These are phyloP conservation scores for Didymellaceae sp. DNA, from an alignment of 2,329 filamentous ascomycete genomes.

Conservation along the genomic window DNA sequence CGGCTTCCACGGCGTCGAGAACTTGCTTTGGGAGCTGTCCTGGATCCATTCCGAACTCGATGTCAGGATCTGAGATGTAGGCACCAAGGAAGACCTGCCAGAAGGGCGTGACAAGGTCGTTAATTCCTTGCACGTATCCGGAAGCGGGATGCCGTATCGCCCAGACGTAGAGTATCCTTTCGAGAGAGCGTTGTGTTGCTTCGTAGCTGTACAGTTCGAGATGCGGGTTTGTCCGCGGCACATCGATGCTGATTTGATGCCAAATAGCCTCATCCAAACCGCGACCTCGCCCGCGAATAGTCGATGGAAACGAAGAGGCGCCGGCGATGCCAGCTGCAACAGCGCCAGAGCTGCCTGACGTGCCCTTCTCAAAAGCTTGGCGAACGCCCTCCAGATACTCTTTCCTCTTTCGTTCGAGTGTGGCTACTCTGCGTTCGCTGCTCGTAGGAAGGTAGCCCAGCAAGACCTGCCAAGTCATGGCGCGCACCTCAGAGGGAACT, in stretches of 20 bases:
- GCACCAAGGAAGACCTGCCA: conserved; percentile 96
- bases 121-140: conserved; percentile 98
- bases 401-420: conserved; percentile 90
- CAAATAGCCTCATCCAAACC: conserved; percentile 96
- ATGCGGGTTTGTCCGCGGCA: conserved; percentile 94
- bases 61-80: conserved; percentile 92
- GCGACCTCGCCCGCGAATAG: conserved; percentile 67
- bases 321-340: conserved; percentile 53
- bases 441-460: conserved; percentile 97
- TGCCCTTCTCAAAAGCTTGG: conserved; percentile 67
- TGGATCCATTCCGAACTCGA: conserved; percentile 95
- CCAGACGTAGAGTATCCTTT: conserved; percentile 96
- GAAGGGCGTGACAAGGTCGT: conserved; percentile 95
- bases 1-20: conserved; percentile 93
- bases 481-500: conserved; percentile 90
- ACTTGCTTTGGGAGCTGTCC: conserved; percentile 90
- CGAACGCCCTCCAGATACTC: conserved; percentile 93
- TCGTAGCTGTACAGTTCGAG: conserved; percentile 95
- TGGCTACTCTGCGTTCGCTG: conserved; percentile 87
- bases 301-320: conserved; percentile 49
- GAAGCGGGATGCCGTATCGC: conserved; percentile 96
- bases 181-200: conserved; percentile 90
- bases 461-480: conserved; percentile 98
- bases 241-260: conserved; percentile 99
- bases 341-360: conserved; percentile 40